Percentiles rank a stretch among this genome's conserved stretches.
Conservation (phyloP, 2,329 filamentous ascomycete genomes). For the Stenocarpella maydis region DNA sequence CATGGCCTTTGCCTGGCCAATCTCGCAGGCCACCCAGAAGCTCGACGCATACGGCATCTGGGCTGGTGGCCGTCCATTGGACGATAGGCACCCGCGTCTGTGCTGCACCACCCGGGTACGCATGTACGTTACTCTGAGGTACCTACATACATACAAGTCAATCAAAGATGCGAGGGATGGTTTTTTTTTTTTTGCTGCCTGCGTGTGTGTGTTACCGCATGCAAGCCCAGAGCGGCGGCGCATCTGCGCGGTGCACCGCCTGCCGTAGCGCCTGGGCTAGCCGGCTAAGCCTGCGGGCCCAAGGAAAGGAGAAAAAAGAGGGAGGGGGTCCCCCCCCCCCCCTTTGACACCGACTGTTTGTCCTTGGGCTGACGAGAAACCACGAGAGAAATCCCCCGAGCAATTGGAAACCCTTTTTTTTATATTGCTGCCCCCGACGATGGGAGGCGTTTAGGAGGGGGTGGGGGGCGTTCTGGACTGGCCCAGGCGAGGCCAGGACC, state of each 20-base stretch:
- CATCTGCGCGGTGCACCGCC: constrained; percentile 34
- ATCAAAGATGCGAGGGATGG: not conserved
- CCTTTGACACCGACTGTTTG: constrained; percentile 4
- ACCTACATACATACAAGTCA: too few relatives aligned
- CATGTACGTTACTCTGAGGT: too few relatives aligned
- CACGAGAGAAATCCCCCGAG: not conserved
- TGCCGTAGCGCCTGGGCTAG: constrained; percentile 28
- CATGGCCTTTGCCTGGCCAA: too few relatives aligned
- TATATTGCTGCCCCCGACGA: too few relatives aligned
- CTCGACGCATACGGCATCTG: constrained; percentile 8
- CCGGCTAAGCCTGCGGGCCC: constrained; percentile 10
- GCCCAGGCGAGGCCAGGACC: not conserved
- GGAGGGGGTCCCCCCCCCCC: not conserved
- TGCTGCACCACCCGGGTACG: not conserved
- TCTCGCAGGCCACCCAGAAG: constrained; percentile 22
- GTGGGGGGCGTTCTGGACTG: constrained; percentile 2
- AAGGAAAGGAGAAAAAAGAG: not conserved
- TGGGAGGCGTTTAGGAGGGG: too few relatives aligned
- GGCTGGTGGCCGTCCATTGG: constrained; percentile 15
- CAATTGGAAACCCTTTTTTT: too few relatives aligned
- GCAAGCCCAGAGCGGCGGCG: constrained; percentile 20
- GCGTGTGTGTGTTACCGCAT: not conserved
- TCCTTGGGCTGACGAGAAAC: not conserved
- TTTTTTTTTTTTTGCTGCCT: too few relatives aligned
- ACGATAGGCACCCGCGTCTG: constrained; percentile 17